A percentile compares a stretch with the other conserved stretches of the same genome.
Conservation (phyloP, 768 basidiomycete species). For the Suillus variegatus region DNA sequence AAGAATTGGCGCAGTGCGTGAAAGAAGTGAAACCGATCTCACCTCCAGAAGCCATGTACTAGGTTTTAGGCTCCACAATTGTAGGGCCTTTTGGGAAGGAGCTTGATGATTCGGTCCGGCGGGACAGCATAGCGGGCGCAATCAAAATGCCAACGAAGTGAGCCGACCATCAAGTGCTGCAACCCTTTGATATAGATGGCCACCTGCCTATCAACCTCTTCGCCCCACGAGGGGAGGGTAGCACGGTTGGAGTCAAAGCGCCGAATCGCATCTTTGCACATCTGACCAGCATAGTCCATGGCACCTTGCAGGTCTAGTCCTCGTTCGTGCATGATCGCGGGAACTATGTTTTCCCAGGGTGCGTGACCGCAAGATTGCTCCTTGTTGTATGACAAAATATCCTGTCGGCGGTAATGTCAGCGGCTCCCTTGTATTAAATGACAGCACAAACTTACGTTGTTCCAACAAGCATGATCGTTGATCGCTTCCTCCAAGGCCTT, state of each 20-base stretch:
- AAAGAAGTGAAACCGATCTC: not conserved
- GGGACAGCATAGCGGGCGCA: constrained; percentile 62
- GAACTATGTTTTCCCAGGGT: constrained; percentile 52
- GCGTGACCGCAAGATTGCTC: constrained; percentile 71
- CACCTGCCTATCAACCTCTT: constrained; percentile 60
- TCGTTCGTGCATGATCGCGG: constrained; percentile 41
- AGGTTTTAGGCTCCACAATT: constrained; percentile 8
- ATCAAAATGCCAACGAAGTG: constrained; percentile 72
- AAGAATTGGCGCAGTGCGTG: not conserved
- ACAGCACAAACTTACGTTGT: constrained; percentile 34
- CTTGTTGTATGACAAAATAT: constrained; percentile 71
- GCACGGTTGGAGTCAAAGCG: constrained; percentile 48
- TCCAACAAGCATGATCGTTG: constrained; percentile 53
- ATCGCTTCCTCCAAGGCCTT: constrained; percentile 45
- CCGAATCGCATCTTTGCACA: constrained; percentile 46
- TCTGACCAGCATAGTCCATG: constrained; percentile 57
- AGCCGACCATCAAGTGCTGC: constrained; percentile 71
- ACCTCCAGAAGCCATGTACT: not conserved
- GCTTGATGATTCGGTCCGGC: constrained; percentile 49
- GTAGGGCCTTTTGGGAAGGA: constrained; percentile 40
- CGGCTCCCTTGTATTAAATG: not conserved
- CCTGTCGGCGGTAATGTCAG: constrained; percentile 40
- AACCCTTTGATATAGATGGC: constrained; percentile 59
- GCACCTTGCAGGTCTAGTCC: constrained; percentile 60
- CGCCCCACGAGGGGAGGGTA: constrained; percentile 61